These are phyloP conservation scores for Backusella macrospora DNA, from an alignment of 192 early-diverging fungal species.

Conservation along the genomic window DNA sequence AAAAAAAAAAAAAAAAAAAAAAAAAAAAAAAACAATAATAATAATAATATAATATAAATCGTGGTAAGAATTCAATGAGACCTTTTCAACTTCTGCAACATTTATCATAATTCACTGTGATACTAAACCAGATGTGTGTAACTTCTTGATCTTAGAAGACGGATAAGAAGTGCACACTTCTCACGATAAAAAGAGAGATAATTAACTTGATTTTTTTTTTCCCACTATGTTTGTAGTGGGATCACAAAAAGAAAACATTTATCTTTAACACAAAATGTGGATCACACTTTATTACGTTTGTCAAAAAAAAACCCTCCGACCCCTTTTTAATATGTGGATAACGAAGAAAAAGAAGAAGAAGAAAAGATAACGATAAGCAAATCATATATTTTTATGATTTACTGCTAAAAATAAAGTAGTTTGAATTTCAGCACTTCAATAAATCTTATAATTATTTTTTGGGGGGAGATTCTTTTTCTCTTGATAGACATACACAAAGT, in stretches of 20 bases:
- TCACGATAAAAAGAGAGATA: neutral
- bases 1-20: no score
- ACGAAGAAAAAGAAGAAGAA: no score
- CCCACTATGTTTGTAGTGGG: neutral
- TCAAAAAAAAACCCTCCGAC: neutral
- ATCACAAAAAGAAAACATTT: constrained; percentile 3
- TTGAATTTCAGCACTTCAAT: neutral
- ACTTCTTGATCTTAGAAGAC: neutral
- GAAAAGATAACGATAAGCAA: neutral
- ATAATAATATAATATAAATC: no score
- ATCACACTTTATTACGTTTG: neutral
- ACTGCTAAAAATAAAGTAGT: neutral
- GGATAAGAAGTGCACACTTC: neutral
- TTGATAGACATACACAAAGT: no score
- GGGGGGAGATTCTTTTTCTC: neutral
- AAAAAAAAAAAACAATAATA: neutral
- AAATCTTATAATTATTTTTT: no score
- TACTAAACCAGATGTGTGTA: constrained; percentile 11
- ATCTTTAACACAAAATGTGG: neutral
- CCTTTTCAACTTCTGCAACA: neutral
- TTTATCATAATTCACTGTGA: neutral
- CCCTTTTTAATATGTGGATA: no score
- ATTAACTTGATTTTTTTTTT: neutral
- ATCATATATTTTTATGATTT: neutral
- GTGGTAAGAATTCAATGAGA: no score